Conservation (phyloP, 129 eudicot species). For the Erigeron canadensis region DNA sequence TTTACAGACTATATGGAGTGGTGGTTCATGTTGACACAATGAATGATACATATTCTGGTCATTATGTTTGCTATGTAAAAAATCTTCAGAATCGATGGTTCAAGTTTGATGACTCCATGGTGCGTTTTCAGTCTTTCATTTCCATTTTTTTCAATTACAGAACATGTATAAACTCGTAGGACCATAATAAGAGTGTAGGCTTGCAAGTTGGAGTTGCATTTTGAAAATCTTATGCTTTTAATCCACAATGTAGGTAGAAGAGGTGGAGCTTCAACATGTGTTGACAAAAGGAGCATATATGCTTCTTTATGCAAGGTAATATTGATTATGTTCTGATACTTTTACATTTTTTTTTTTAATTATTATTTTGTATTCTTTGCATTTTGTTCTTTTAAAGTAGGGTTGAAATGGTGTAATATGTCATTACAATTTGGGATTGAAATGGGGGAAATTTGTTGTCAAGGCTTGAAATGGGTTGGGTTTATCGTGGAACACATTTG, state of each 20-base stretch:
- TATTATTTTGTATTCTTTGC: neutral
- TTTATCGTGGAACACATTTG: neutral
- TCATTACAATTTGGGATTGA: too few relatives aligned
- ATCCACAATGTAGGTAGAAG: conserved; percentile 50
- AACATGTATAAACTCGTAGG: neutral
- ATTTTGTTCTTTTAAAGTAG: neutral
- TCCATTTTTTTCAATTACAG: neutral
- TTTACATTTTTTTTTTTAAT: neutral
- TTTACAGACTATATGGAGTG: conserved; percentile 85
- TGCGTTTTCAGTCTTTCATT: conserved; percentile 31
- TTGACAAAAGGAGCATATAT: conserved; percentile 80
- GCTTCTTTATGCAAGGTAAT: conserved; percentile 88
- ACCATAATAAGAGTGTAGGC: neutral
- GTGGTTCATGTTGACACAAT: conserved; percentile 79
- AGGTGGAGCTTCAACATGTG: conserved; percentile 67
- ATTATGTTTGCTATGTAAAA: conserved; percentile 79
- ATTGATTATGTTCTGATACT: neutral
- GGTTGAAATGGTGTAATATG: too few relatives aligned
- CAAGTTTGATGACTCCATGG: conserved; percentile 75
- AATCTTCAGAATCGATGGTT: conserved; percentile 76
- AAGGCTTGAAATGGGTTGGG: neutral
- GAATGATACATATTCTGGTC: conserved; percentile 87
- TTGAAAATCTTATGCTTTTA: neutral
- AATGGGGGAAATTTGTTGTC: too few relatives aligned
- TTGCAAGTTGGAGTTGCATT: neutral